Evolutionary conservation across 2,329 filamentous ascomycete species (phyloP).

Genomic region (Atkinsonella texensis): DNA sequence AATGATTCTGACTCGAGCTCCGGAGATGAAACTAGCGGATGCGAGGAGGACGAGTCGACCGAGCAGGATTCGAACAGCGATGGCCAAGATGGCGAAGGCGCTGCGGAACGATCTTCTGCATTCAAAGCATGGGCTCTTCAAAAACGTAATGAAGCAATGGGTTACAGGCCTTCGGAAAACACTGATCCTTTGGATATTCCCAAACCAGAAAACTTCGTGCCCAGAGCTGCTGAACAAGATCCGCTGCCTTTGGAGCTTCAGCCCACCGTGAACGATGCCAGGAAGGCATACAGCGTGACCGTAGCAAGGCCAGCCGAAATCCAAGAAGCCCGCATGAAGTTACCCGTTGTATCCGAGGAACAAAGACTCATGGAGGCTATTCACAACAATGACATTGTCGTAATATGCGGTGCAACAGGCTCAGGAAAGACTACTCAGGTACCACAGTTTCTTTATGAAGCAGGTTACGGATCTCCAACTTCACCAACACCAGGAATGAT

Average conservation of each 20-base stretch:
- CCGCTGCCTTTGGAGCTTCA: slow-evolving; percentile 56
- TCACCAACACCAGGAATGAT: slow-evolving; percentile 85
- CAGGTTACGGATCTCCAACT: slow-evolving; percentile 70
- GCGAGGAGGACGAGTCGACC: slow-evolving; percentile 20
- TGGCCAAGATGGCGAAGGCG: slow-evolving; percentile 15
- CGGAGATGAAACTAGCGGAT: slow-evolving; percentile 14
- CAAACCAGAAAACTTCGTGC: slow-evolving; percentile 49
- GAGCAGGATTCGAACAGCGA: slow-evolving; percentile 17
- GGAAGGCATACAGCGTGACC: slow-evolving; percentile 66
- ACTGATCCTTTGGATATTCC: slow-evolving; percentile 38
- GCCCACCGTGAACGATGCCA: slow-evolving; percentile 43
- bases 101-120: slow-evolving; percentile 38
- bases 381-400: slow-evolving; percentile 77
- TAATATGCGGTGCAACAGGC: slow-evolving; percentile 89
- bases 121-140: slow-evolving; percentile 92
- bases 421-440: slow-evolving; percentile 97
- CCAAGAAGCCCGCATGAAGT: slow-evolving; percentile 62
- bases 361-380: slow-evolving; percentile 98
- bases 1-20: slow-evolving; percentile 16
- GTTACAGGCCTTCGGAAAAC: slow-evolving; percentile 40
- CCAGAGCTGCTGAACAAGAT: slow-evolving; percentile 57
- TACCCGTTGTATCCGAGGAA: slow-evolving; percentile 90
- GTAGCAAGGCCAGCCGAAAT: slow-evolving; percentile 61
- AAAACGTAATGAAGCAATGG: slow-evolving; percentile 73
- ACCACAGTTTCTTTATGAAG: slow-evolving; percentile 90